Base-by-base conservation (phyloP, 257 asterid species). In the Buddleja alternifolia region DNA sequence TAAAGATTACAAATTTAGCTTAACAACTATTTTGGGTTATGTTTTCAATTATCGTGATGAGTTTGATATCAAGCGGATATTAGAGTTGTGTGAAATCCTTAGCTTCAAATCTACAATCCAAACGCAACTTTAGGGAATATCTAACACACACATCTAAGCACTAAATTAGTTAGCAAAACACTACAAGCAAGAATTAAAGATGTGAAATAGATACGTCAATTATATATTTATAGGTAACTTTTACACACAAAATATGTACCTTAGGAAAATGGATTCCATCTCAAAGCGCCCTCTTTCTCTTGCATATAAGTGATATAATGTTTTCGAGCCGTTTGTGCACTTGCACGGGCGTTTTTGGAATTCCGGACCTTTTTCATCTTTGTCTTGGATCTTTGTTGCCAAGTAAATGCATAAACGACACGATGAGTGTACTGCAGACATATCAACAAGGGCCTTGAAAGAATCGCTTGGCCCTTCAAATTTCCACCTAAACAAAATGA, bases 381-480 rank as follows among this genome's bases (percentile, higher is more conserved):
- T 78, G 37, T 85, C 85, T 63, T 69, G 88, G 63, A 85, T 76
- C 72, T 82, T 88, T 64, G 97, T 91, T 46, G 97, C 97, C 82
- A 91, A 66, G 78, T 67, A 74, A 73, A 94, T 89, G 95, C 99
- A 91, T 73, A 94, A 75, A 16, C 99, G 99, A 58, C 99, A 94
- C 41, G 99, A 91, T 25, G 99, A 94, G 82, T 94, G 99, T 51
- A 94, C 97, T 53, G 99, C 96, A 55, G 99, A 91, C 99, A 94
- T 94, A 73, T 94, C 99, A 34, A 94, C 79, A n/a, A 94, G 96
- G 66, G 97, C 99, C 87, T 89, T 94, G 82, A 94, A 94, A 67
- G 99, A 81, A 82, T 94, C 96, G 2, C 92, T 85, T 0, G 97
- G 99, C 56, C 97, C 99, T 63, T 91, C 97, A 65, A 74, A 85